phyloP scores from a whole-genome alignment of 768 basidiomycete genomes.

The Auriscalpium orientale region DNA sequence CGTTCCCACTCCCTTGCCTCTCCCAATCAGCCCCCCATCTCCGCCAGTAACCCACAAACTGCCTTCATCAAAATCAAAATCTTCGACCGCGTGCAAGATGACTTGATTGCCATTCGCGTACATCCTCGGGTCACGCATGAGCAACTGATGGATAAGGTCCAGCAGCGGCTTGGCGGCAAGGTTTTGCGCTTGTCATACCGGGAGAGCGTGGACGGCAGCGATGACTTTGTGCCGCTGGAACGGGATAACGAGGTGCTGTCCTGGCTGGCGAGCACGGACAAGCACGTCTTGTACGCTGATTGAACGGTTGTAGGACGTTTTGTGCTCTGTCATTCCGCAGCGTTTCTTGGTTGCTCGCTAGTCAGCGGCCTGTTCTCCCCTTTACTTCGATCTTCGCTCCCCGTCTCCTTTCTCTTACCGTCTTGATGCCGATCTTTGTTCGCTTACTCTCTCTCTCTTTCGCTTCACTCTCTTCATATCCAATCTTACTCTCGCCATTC shows the following conservation, averaged over 20 bases:
- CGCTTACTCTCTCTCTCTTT: background rate
- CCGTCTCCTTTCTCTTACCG: background rate
- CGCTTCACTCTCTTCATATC: background rate
- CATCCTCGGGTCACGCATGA: slow-evolving; percentile 83
- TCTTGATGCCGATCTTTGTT: background rate
- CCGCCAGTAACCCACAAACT: slow-evolving; percentile 68
- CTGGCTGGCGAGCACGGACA: slow-evolving; percentile 77
- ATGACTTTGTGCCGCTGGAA: slow-evolving; percentile 55
- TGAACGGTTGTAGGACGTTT: slow-evolving; percentile 22
- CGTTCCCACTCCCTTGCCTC: slow-evolving; percentile 50
- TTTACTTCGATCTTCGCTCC: background rate
- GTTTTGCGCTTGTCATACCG: slow-evolving; percentile 67
- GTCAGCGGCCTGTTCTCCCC: too few relatives aligned
- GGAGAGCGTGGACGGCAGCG: slow-evolving; percentile 58
- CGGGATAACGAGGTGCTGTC: slow-evolving; percentile 54
- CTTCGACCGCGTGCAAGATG: slow-evolving; percentile 87
- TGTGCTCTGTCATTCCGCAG: background rate
- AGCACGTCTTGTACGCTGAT: slow-evolving; percentile 78
- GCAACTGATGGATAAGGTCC: slow-evolving; percentile 89
- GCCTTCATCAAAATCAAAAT: slow-evolving; percentile 99
- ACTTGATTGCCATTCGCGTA: slow-evolving; percentile 94
- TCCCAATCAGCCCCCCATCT: slow-evolving; percentile 64
- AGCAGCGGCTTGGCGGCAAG: slow-evolving; percentile 74
- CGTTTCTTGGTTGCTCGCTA: background rate
- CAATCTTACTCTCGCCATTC: slow-evolving; percentile 1